phyloP scores from a whole-genome alignment of 768 basidiomycete genomes.

The Trichaptum fuscoviolaceum region DNA sequence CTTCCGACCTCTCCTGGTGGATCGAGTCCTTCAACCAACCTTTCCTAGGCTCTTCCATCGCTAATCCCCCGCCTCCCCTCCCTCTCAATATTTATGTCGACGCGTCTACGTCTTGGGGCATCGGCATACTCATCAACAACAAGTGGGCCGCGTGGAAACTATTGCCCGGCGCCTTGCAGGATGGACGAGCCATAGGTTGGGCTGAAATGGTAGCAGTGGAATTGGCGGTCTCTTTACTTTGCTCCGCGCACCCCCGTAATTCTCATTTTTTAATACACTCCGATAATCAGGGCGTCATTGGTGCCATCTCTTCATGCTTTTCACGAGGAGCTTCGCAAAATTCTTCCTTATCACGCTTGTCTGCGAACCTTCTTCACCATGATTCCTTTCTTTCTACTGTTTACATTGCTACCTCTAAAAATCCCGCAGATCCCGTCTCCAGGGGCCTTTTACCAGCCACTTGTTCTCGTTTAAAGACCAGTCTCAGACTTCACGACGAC shows the following conservation, averaged over 20 bases:
- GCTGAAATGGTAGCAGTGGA: too few relatives aligned
- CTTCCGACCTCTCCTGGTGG: constrained; percentile 26
- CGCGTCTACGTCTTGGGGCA: constrained; percentile 34
- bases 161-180: constrained; percentile 22
- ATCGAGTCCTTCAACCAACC: constrained; percentile 7
- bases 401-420: neutral
- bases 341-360: neutral
- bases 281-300: constrained; percentile 38
- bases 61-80: constrained; percentile 9
- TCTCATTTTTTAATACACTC: constrained; percentile 29
- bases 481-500: neutral
- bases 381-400: neutral
- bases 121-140: constrained; percentile 32
- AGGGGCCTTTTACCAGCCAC: neutral
- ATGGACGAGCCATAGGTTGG: too few relatives aligned
- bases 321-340: constrained; percentile 16
- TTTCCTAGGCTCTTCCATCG: constrained; percentile 15
- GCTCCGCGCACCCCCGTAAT: constrained; percentile 19
- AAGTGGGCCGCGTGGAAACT: constrained; percentile 38
- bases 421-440: neutral
- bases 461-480: neutral
- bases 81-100: constrained; percentile 34
- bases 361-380: neutral
- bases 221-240: constrained; percentile 23
- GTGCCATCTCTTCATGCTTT: constrained; percentile 22